Conservation (phyloP, 2,329 filamentous ascomycete species). For the Verticillium nonalfalfae region DNA sequence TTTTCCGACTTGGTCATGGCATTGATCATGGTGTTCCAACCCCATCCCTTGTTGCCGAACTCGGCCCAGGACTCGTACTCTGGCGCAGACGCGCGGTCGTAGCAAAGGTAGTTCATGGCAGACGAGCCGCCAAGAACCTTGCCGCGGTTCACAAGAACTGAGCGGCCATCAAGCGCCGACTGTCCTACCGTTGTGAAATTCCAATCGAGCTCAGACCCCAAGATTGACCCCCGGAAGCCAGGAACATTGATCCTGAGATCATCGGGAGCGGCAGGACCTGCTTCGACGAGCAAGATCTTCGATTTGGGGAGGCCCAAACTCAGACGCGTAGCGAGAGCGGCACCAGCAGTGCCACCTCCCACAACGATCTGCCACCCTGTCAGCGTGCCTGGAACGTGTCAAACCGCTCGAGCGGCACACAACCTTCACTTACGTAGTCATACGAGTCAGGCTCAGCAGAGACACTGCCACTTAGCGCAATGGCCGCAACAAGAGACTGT, state of each 20-base stretch:
- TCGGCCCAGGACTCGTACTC: constrained; percentile 30
- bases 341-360: constrained; percentile 7
- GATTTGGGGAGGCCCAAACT: constrained; percentile 20
- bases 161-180: constrained; percentile 27
- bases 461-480: neutral
- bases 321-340: constrained; percentile 16
- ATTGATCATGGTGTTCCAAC: constrained; percentile 26
- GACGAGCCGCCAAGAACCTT: constrained; percentile 42
- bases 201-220: constrained; percentile 27
- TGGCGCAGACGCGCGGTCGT: constrained; percentile 24
- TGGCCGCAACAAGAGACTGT: neutral
- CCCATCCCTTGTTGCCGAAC: constrained; percentile 27
- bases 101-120: constrained; percentile 36
- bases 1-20: constrained; percentile 20
- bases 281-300: constrained; percentile 22
- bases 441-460: neutral
- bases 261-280: constrained; percentile 18
- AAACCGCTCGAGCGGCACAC: neutral
- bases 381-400: neutral
- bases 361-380: constrained; percentile 7
- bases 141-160: constrained; percentile 35
- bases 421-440: neutral
- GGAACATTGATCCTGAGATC: constrained; percentile 24
- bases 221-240: constrained; percentile 19
- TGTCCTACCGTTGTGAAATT: constrained; percentile 37